A percentile compares a stretch with the other conserved stretches of the same genome.
Evolutionary conservation across 192 early-diverging fungal species (phyloP).

Genomic region (Pilaira anomala): DNA sequence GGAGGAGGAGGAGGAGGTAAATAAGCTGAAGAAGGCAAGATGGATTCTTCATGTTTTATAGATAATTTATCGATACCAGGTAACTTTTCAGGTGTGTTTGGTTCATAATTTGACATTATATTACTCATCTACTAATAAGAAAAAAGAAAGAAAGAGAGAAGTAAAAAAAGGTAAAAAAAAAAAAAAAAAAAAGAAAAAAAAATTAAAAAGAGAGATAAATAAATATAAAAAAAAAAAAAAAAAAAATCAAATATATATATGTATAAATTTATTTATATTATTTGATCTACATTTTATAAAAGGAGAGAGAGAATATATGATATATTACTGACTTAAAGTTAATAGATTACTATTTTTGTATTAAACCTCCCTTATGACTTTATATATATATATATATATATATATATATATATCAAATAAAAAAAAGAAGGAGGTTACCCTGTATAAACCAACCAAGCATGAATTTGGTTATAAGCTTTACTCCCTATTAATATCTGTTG

Average conservation of each 20-base stretch:
- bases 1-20: conserved; percentile 18
- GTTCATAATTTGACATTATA: conserved; percentile 28
- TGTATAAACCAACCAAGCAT: too few relatives aligned
- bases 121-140: background rate
- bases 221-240: conserved; percentile 2
- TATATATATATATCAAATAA: too few relatives aligned
- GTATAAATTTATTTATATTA: too few relatives aligned
- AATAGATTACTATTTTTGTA: background rate
- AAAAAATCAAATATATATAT: conserved; percentile 4
- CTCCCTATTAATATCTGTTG: too few relatives aligned
- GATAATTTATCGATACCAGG: conserved; percentile 32
- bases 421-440: too few relatives aligned
- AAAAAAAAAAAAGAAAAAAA: background rate
- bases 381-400: too few relatives aligned
- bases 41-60: conserved; percentile 18
- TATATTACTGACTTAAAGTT: background rate
- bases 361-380: background rate
- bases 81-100: conserved; percentile 27
- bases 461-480: too few relatives aligned
- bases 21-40: conserved; percentile 22
- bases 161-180: conserved; percentile 1
- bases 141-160: background rate
- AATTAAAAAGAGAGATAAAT: background rate
- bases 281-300: background rate
- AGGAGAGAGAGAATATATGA: background rate